Conservation (phyloP, 352 stramenopile species). For the Pythium grandisporangium region DNA sequence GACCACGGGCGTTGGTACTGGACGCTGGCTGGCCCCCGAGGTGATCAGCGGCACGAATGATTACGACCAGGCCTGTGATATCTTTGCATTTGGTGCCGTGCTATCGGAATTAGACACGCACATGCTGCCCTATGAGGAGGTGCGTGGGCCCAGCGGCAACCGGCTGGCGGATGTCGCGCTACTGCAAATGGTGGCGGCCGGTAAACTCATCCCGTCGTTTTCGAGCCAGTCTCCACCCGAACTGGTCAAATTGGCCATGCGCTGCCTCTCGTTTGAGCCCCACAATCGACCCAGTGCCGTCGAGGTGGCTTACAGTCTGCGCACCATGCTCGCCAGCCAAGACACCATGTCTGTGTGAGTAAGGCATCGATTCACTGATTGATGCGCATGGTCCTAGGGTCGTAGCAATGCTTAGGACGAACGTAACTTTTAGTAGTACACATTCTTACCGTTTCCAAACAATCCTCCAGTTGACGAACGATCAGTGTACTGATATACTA, state of each 20-base stretch:
- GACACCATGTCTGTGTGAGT: too few species aligned
- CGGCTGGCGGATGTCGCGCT: constrained; percentile 22
- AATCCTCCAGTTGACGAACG: not conserved
- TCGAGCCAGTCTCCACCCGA: constrained; percentile 11
- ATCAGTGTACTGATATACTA: too few species aligned
- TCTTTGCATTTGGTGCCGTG: constrained; percentile 25
- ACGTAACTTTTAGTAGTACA: too few species aligned
- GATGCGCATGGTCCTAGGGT: too few species aligned
- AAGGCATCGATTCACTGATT: too few species aligned
- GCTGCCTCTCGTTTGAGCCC: constrained; percentile 19
- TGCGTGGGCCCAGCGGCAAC: constrained; percentile 14
- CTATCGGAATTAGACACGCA: constrained; percentile 36
- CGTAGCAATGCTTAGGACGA: too few species aligned
- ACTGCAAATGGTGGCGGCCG: constrained; percentile 28
- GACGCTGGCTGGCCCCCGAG: constrained; percentile 23
- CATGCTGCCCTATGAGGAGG: constrained; percentile 23
- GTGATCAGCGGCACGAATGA: constrained; percentile 23
- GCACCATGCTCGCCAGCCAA: constrained; percentile 23
- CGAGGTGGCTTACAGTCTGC: constrained; percentile 21
- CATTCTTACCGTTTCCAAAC: constrained; percentile 1
- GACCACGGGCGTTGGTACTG: constrained; percentile 22
- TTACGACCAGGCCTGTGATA: constrained; percentile 24
- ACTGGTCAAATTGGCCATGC: constrained; percentile 19
- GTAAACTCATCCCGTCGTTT: constrained; percentile 20
- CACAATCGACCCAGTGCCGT: constrained; percentile 19